These are phyloP conservation scores for Penicillium antarcticum DNA, from an alignment of 495 filamentous ascomycete species.

Conservation along the genomic window DNA sequence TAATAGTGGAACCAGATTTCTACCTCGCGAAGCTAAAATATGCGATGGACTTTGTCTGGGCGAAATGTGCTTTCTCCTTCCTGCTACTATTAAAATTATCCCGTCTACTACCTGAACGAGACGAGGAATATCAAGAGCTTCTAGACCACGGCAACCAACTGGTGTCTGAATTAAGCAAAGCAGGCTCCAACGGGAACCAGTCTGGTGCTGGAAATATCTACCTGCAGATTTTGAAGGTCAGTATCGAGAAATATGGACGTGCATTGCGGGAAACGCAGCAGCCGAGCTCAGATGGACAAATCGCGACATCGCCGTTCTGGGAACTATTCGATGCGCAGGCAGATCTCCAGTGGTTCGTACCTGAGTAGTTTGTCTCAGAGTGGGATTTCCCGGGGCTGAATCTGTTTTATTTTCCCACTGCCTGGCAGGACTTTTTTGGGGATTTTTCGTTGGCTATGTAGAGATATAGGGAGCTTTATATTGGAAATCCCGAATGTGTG, in stretches of 20 bases:
- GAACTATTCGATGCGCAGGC: conserved; percentile 43
- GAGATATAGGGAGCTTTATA: neutral
- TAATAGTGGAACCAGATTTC: conserved; percentile 34
- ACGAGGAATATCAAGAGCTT: conserved; percentile 36
- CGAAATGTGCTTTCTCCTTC: conserved; percentile 53
- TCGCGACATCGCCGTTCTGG: conserved; percentile 32
- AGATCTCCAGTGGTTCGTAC: conserved; percentile 50
- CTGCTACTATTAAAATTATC: conserved; percentile 50
- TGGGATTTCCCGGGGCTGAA: conserved; percentile 55
- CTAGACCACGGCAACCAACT: conserved; percentile 42
- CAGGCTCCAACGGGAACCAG: conserved; percentile 20
- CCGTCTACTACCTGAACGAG: conserved; percentile 42
- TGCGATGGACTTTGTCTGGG: conserved; percentile 56
- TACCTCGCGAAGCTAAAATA: conserved; percentile 50
- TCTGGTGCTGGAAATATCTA: conserved; percentile 39
- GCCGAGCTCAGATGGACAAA: conserved; percentile 12
- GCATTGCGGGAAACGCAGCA: conserved; percentile 34
- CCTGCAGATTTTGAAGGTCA: conserved; percentile 38
- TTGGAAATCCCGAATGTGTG: neutral
- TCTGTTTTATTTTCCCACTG: conserved; percentile 49
- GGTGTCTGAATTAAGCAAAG: conserved; percentile 39
- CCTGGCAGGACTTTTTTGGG: conserved; percentile 43
- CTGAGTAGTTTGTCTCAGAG: conserved; percentile 50
- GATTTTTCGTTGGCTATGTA: conserved; percentile 37
- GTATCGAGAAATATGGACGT: conserved; percentile 47